Evolutionary conservation across 768 basidiomycete species (phyloP), one percentile per base, ranked within the genome.

Genomic region (Boletus sp.): DNA sequence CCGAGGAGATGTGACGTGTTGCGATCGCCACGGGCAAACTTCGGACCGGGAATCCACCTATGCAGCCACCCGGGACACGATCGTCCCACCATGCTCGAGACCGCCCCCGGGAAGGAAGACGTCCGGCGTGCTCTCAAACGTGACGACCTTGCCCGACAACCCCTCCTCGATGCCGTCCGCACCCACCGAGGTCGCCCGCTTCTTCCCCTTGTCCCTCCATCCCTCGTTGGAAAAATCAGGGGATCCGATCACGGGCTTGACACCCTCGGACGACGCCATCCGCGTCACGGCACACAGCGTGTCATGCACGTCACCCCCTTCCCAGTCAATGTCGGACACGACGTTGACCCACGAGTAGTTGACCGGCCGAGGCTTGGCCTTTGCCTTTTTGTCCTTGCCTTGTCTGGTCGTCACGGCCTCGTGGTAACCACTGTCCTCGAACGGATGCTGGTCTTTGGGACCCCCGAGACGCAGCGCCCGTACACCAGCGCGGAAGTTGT

Each of bases 271-370:
- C 50, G 70, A 68, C 3, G 76, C 76, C 66, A 80, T 66, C 28
- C 64, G 67, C 47, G 75, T 57, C 42, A 81, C 71, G 7, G 75
- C 74, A 18, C 67, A 74, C 3, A 83, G 66, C 35, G 79, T 75
- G 50, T 83, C 80, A 15, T 83, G 76, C 52, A 92, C 80, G 68
- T 91, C 87, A 55, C 84, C 80, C 29, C 92, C 92, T 64, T 92
- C 89, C 79, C 85, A 87, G 69, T 93, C 92, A 32, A 92, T 83
- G 67, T 92, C 92, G 58, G 89, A 87, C 36, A 84, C 83, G 39
- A 85, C 75, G 66, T 83, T 86, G n/a, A 93, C 83, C 90, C 91
- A 94, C 18, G 86, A 83, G 70, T 93, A 93, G 47, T 84, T 85
- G 30, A 90, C 84, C 55, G 71, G 66, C n/a, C 76, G 74, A 41